Evolutionary conservation across 345 rosid species (phyloP), one percentile per base, ranked within the genome.

Genomic region (sweet orange (Citrus sinensis)): DNA sequence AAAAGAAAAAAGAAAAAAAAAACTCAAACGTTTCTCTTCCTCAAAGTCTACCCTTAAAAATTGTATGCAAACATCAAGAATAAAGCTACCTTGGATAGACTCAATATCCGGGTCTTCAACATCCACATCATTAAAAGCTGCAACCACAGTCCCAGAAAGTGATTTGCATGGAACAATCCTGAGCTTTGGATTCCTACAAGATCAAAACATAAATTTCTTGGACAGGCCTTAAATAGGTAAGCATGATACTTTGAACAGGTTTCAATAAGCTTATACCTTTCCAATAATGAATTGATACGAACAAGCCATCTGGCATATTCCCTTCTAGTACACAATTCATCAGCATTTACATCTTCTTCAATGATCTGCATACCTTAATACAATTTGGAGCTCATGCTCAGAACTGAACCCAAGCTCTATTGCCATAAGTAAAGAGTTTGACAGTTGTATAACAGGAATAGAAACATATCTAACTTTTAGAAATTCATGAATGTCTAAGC

Each of bases 301-400:
- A 93, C 88, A 69, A 93, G 80, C 97, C 99, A 95, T 82, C 96
- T 88, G 51, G 92, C 96, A 80, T 90, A 95, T 80, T 93, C 97
- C 85, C 96, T 86, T 79, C 90, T 93, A 40, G 94, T 87, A 88
- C 99, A 95, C 79, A 95, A 83, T 60, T 89, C 94, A 20, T 89
- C 88, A 62, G 87, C 90, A 79, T 65, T 74, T 56, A 83, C 85
- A 77, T 81, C 87, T 32, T 91, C 94, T 85, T 90, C 92, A 80
- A 91, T 80, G 64, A 93, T 93, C 99, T 95, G 92, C 83, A 86
- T 69, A 86, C 62, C 87, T 86, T 86, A 82, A 79, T 59, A 81
- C 79, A 80, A 37, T 80, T 64, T 74, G 79, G 42, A 81, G 75
- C 54, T 75, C 84, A 87, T 85, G 92, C 87, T 83, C 85, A 86